Conservation (phyloP, 257 asterid genomes). For the Henckelia pumila region DNA sequence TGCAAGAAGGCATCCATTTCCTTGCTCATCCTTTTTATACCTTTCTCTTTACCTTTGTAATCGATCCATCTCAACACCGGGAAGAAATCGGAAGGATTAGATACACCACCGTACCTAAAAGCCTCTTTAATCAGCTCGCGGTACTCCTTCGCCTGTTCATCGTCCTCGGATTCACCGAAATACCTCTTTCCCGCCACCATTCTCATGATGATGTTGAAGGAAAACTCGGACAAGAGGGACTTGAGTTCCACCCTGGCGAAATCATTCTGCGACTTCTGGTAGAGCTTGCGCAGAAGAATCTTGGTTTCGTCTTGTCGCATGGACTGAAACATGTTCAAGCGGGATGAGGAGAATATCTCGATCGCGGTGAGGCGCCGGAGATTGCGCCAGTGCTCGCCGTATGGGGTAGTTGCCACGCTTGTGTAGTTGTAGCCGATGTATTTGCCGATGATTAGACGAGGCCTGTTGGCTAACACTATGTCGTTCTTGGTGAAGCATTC, state of each 20-base stretch:
- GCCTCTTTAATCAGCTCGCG: conserved; percentile 12
- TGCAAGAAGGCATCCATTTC: conserved; percentile 18
- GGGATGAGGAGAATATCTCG: conserved; percentile 13
- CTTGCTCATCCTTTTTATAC: not conserved
- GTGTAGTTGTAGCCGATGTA: conserved; percentile 20
- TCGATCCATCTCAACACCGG: conserved; percentile 20
- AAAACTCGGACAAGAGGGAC: not conserved
- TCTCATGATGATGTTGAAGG: conserved; percentile 20
- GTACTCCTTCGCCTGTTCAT: not conserved
- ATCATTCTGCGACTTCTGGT: not conserved
- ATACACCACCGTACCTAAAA: not conserved
- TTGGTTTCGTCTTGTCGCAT: conserved; percentile 13
- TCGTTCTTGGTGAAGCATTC: conserved; percentile 14
- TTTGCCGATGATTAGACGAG: not conserved
- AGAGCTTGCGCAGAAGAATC: not conserved
- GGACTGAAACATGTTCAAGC: conserved; percentile 7
- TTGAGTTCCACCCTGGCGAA: not conserved
- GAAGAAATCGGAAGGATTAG: conserved; percentile 18
- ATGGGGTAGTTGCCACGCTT: not conserved
- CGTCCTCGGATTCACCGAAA: conserved; percentile 1
- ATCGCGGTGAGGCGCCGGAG: not conserved
- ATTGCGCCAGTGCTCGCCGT: conserved; percentile 14
- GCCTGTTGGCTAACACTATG: conserved; percentile 19
- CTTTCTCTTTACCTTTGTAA: conserved; percentile 1
- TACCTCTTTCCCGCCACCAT: conserved; percentile 22